These are phyloP conservation scores for Eremochloa ophiuroides DNA, from an alignment of 176 grass and related monocot species.

Conservation along the genomic window DNA sequence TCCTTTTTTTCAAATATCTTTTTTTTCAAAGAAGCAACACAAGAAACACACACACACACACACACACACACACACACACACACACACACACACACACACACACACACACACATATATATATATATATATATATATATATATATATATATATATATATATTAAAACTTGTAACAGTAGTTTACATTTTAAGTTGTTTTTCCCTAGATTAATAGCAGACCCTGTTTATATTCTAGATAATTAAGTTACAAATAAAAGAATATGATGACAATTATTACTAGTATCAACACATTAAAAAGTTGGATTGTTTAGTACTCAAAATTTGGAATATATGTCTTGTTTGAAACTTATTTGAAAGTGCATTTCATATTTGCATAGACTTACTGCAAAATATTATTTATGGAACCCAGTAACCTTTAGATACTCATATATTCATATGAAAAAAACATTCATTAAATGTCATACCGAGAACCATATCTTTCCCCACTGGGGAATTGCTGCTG, in stretches of 20 bases:
- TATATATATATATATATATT: too few species aligned
- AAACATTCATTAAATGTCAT: background rate
- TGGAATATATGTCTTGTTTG: background rate
- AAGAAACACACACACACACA: background rate
- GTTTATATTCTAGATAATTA: too few species aligned
- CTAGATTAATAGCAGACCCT: too few species aligned
- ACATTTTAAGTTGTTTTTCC: too few species aligned
- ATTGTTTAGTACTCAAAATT: background rate
- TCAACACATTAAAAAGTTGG: background rate
- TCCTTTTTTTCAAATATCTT: background rate
- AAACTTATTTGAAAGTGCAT: background rate
- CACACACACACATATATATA: too few species aligned
- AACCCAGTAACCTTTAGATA: background rate
- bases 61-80: too few species aligned
- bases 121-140: too few species aligned
- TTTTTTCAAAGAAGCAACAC: background rate
- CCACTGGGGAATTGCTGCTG: constrained; percentile 33
- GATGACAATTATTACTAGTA: background rate
- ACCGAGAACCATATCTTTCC: constrained; percentile 52
- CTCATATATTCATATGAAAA: background rate
- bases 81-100: too few species aligned
- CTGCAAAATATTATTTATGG: background rate
- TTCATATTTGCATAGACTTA: background rate
- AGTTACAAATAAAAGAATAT: too few species aligned
- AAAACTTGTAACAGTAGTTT: too few species aligned